Conservation (phyloP, 139 green algal genomes). For the Gonium pectorale region DNA sequence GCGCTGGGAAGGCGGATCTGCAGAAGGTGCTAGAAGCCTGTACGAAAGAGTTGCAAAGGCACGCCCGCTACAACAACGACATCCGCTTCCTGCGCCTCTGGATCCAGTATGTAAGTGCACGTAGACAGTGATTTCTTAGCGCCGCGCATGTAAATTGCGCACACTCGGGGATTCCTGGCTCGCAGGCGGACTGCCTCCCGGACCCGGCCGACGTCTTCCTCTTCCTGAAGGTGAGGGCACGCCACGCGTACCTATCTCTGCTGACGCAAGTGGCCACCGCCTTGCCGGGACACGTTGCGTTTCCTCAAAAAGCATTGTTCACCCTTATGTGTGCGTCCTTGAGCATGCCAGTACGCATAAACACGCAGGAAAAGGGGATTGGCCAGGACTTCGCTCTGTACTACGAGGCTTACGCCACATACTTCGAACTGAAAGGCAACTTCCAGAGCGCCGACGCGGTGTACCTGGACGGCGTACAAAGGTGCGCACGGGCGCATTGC, state of each 20-base stretch:
- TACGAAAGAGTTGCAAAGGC: slow-evolving; percentile 75
- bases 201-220: slow-evolving; percentile 92
- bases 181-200: slow-evolving; percentile 84
- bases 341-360: too few relatives aligned
- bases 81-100: slow-evolving; percentile 92
- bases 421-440: slow-evolving; percentile 82
- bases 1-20: slow-evolving; percentile 82
- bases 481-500: slow-evolving; percentile 4
- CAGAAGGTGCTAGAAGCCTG: slow-evolving; percentile 88
- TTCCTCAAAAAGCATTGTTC: too few relatives aligned
- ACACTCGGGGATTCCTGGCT: too few relatives aligned
- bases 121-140: too few relatives aligned
- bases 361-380: slow-evolving; percentile 77
- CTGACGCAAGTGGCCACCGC: too few relatives aligned
- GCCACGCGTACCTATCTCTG: too few relatives aligned
- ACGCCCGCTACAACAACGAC: slow-evolving; percentile 81
- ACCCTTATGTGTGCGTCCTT: too few relatives aligned
- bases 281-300: too few relatives aligned
- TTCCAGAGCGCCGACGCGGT: slow-evolving; percentile 78
- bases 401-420: slow-evolving; percentile 90
- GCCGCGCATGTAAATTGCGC: too few relatives aligned
- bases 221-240: slow-evolving; percentile 77
- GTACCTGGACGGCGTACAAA: slow-evolving; percentile 80
- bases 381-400: slow-evolving; percentile 86
- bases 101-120: slow-evolving; percentile 90